Evolutionary conservation across 2,329 filamentous ascomycete genomes (phyloP), one percentile per base, ranked within the genome.

Genomic region (Coniochaeta sp.): DNA sequence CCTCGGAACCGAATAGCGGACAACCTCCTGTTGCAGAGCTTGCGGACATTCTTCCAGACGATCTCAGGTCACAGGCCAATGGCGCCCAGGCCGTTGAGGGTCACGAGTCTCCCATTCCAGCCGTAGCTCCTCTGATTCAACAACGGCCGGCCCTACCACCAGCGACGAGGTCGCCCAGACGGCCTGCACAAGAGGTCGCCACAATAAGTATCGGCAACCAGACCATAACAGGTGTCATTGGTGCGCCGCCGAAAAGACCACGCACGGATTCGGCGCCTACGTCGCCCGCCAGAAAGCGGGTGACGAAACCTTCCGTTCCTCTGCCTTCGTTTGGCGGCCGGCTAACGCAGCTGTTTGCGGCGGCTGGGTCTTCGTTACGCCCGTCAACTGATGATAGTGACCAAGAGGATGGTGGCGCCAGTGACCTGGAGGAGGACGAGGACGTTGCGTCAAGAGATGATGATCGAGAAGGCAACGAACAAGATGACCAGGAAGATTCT

Each of bases 151-250:
- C 58, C 28, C 62, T 62, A 16, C 58, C 60, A 16, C 64, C 66
- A 6, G 55, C 62, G 1, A n/a, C 64, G 6, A 64, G 65, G 7
- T 64, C 66, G 24, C 79, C 82, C 1, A 89, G 85, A 68, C 81
- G 88, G 36, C 75, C 81, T 1, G 81, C 82, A 1, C 74, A 81
- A 30, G 86, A 90, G 66, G 76, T 87, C 58, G 89, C 89, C 22
- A 90, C 88, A 1, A 89, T 93, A 55, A 92, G 88, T 0, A 84
- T 93, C 59, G 90, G 89, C 1, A 80, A 87, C 62, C 81, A 80
- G 54, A 90, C 87, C 0, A 80, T 86, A 5, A 88, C 84, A 0
- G 87, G 86, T 22, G 80, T 85, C 34, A 80, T 91, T 64, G 88
- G 88, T 1, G 82, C 78, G 57, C 77, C 81, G 84, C 63, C 79